Conservation (phyloP, 2,329 filamentous ascomycete species). For the Scytalidium sp. region DNA sequence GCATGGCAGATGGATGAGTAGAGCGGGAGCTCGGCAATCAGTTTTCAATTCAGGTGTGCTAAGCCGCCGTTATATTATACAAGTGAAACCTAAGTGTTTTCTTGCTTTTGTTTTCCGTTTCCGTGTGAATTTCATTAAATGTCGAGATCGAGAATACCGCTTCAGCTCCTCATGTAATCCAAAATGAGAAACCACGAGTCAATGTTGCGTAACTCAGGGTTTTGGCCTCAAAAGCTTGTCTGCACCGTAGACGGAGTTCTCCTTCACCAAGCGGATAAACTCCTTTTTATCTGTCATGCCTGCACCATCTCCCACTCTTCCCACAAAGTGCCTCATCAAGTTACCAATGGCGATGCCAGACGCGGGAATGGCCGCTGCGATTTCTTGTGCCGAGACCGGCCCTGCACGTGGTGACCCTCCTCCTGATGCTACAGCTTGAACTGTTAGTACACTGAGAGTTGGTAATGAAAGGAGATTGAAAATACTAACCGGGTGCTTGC, state of each 20-base stretch:
- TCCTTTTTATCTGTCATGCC: constrained; percentile 50
- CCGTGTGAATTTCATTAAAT: too few relatives aligned
- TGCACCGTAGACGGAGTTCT: constrained; percentile 47
- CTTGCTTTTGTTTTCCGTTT: too few relatives aligned
- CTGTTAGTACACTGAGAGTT: constrained; percentile 17
- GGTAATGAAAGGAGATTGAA: not conserved
- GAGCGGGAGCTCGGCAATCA: constrained; percentile 3
- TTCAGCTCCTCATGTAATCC: not conserved
- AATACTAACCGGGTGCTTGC: constrained; percentile 13
- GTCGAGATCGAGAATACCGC: not conserved
- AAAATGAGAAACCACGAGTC: not conserved
- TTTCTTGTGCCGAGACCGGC: constrained; percentile 48
- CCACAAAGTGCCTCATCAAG: constrained; percentile 52
- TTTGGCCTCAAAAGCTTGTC: constrained; percentile 47
- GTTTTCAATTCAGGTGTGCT: constrained; percentile 1
- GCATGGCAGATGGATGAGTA: constrained; percentile 95
- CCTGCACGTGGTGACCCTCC: constrained; percentile 11
- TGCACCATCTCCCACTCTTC: constrained; percentile 47
- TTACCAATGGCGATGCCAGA: constrained; percentile 51
- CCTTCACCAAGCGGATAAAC: constrained; percentile 59
- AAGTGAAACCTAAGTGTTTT: too few relatives aligned
- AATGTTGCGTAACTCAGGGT: not conserved
- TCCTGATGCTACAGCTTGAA: constrained; percentile 8
- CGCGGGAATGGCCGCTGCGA: constrained; percentile 50
- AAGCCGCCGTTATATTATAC: constrained; percentile 5